Conservation (phyloP, 2,329 filamentous ascomycete species). For the Fusarium sambucinum region DNA sequence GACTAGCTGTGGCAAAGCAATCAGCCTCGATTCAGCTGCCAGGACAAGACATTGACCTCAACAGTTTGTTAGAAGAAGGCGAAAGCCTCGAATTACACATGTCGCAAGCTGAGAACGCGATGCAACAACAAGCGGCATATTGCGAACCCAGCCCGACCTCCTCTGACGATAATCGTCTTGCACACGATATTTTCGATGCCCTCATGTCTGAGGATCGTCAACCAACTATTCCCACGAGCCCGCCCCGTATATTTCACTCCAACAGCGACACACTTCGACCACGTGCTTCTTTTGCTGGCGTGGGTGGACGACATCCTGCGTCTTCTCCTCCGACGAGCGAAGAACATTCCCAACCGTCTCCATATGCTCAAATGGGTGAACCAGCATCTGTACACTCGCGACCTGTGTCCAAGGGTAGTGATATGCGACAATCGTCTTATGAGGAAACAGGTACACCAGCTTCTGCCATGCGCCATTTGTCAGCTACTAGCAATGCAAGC, state of each 20-base stretch:
- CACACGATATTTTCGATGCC: background rate
- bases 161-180: background rate
- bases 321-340: background rate
- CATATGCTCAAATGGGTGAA: background rate
- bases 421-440: background rate
- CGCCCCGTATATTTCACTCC: background rate
- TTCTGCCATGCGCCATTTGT: background rate
- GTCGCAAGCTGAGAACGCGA: slow-evolving; percentile 5
- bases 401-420: background rate
- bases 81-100: slow-evolving; percentile 6
- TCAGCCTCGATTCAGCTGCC: too few species aligned
- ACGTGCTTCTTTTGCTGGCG: background rate
- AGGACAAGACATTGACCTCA: background rate
- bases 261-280: background rate
- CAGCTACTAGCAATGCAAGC: background rate
- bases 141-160: background rate
- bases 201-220: background rate
- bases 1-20: background rate
- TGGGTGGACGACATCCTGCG: background rate
- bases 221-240: background rate
- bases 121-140: too few species aligned
- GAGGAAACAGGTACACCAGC: background rate
- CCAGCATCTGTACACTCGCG: background rate
- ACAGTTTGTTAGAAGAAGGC: background rate
- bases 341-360: background rate